Evolutionary conservation across 345 rosid species (phyloP), one percentile per base, ranked within the genome.

Genomic region (Linum usitatissimum): DNA sequence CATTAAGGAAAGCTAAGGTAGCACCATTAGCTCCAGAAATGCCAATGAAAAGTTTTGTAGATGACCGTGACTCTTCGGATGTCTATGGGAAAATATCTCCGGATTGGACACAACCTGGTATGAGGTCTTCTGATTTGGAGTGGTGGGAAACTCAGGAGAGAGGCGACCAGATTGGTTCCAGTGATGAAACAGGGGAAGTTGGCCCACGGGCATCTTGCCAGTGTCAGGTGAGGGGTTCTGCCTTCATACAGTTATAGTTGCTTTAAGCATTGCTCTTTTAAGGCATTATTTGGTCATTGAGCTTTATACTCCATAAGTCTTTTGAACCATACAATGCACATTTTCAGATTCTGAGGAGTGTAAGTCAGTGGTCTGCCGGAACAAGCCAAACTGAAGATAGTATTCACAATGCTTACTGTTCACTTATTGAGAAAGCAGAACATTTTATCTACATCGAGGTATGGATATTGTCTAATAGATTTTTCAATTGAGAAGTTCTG

Each of bases 311-410:
- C 18, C 56, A 30, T 54, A 19, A 39, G 38, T 7, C 38, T 1
- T 34, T 34, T 34, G 4, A 4, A 34, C 38, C 38, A 15, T 45
- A 45, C 10, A 15, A 45, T 34, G 38, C 14, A 9, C 3, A 18
- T 77, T 81, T 75, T 61, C 89, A 90, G 99, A 81, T 94, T 67
- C 75, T 90, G 76, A 80, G 99, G 82, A 94, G 99, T 79, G 99
- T 88, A 73, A 94, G 97, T 72, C 97, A 90, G 71, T 90, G 99
- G 99, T 94, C 97, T 66, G 93, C 97, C 57, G 99, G 99, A 79
- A 90, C 97, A 64, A 84, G 96, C 81, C 99, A 88, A 80, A 70
- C 77, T 62, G 97, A 94, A 76, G 96, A 90, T 71, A 90, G 96
- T 81, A 84, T 90, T 77, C 99, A 90, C 75, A 74, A 84, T 75